Evolutionary conservation across 768 basidiomycete species (phyloP).

Genomic region (Phlegmacium glaucopus): DNA sequence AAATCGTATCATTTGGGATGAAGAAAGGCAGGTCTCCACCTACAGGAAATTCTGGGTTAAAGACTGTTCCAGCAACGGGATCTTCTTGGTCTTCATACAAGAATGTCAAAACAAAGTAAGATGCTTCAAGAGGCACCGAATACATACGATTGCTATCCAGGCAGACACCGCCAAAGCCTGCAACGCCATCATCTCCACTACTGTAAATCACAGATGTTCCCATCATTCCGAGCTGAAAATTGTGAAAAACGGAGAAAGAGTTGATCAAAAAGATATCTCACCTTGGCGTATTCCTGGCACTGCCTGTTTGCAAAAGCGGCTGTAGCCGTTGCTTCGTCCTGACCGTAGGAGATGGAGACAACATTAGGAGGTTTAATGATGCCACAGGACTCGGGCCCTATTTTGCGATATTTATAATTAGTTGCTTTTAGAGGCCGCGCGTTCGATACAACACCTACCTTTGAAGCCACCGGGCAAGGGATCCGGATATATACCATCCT

Average conservation of each 20-base stretch:
- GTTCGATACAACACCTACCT: slow-evolving; percentile 35
- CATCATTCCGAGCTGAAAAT: slow-evolving; percentile 30
- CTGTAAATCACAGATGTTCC: slow-evolving; percentile 35
- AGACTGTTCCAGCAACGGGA: slow-evolving; percentile 15
- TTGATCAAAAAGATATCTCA: too few species aligned
- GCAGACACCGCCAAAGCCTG: slow-evolving; percentile 31
- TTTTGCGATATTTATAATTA: background rate
- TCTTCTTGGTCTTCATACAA: slow-evolving; percentile 12
- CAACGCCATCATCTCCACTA: slow-evolving; percentile 35
- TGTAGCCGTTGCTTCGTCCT: slow-evolving; percentile 30
- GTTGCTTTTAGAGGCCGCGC: background rate
- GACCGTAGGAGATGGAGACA: slow-evolving; percentile 32
- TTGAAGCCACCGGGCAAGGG: slow-evolving; percentile 14
- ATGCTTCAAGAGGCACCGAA: background rate
- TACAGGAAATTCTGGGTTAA: slow-evolving; percentile 25
- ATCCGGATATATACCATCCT: slow-evolving; percentile 23
- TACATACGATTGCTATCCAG: slow-evolving; percentile 40
- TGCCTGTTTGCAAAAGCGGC: slow-evolving; percentile 30
- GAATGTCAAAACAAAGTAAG: background rate
- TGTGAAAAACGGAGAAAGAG: too few species aligned
- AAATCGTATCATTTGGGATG: background rate
- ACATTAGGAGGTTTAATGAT: slow-evolving; percentile 33
- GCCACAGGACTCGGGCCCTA: slow-evolving; percentile 35
- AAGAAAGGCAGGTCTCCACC: background rate
- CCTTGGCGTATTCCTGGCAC: slow-evolving; percentile 33